Evolutionary conservation across 1,139 yeast species (phyloP).

Genomic region (Saccharomyces hybrid): DNA sequence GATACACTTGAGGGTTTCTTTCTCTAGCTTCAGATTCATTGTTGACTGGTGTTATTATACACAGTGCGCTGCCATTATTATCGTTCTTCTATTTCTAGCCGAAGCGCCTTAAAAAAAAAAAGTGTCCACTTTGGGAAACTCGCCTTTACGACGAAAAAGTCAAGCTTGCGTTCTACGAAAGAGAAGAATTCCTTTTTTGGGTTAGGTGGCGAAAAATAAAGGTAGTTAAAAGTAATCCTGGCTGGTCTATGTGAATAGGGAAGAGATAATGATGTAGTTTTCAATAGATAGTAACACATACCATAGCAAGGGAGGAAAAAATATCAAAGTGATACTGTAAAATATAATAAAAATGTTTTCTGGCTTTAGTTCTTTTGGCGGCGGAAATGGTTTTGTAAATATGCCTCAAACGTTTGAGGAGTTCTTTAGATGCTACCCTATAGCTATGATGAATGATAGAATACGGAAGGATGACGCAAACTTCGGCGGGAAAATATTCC

Average conservation of each 20-base stretch:
- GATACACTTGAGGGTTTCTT: neutral
- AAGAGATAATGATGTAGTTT: neutral
- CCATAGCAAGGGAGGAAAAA: neutral
- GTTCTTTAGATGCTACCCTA: conserved; percentile 85
- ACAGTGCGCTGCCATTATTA: neutral
- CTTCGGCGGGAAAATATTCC: conserved; percentile 91
- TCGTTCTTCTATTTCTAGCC: neutral
- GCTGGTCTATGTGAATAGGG: neutral
- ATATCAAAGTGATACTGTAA: neutral
- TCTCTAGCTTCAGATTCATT: neutral
- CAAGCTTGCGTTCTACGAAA: neutral
- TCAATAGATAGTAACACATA: neutral
- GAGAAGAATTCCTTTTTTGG: neutral
- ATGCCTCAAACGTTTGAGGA: conserved; percentile 54
- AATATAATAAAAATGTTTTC: conserved; percentile 12
- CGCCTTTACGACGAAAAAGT: neutral
- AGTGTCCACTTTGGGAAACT: neutral
- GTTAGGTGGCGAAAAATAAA: neutral
- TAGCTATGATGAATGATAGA: conserved; percentile 82
- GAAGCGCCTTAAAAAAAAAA: neutral
- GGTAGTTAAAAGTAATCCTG: neutral
- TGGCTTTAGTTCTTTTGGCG: conserved; percentile 29
- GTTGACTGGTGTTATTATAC: neutral
- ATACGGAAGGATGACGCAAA: conserved; percentile 76
- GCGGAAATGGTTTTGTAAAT: conserved; percentile 21